Base-by-base conservation (phyloP, 2,329 filamentous ascomycete genomes). In the Penicillium sp. region DNA sequence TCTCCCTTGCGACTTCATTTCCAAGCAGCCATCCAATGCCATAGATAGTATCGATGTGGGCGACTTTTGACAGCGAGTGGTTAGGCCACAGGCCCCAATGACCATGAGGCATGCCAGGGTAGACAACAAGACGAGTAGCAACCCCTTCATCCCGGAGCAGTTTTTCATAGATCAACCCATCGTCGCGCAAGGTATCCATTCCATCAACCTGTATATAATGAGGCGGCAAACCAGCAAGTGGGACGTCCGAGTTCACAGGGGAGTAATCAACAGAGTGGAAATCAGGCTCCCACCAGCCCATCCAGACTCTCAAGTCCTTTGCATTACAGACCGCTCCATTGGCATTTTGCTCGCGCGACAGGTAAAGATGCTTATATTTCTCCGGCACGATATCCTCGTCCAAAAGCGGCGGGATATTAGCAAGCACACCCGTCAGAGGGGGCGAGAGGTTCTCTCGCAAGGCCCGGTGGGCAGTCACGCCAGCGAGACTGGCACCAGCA, bases 201-300 rank as follows among this genome's bases (percentile, higher is more conserved):
- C 81, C 82, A 56, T 73, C 76, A 0, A 82, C 71, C 60, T 83
- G 79, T 1, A 85, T 67, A 62, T 81, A 84, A 0, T 77, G 58
- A 8, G 38, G 45, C 1, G 61, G 59, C 11, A 63, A 24, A 1
- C 8, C 42, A 4, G 45, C n/a, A 34, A 58, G 53, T 14, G 49
- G 14, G 1, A 32, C 36, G 2, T 40, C 36, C 5, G 49, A 49
- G 18, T 48, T 50, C 14, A 60, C 56, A 1, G 59, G 59, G 6
- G 57, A 54, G 34, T 48, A 60, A 11, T 58, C 46, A 31, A 52
- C 48, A 0, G 58, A 62, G 9, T 22, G 13, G 14, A 43, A 48
- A 27, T 60, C 55, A 5, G 45, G 45, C 34, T 16, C 10, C 36
- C 36, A 48, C n/a, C 22, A 13, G 10, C 40, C 24, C 11, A 13